Percentiles rank a stretch among this genome's conserved stretches.
These are phyloP conservation scores for Starmerella roubikii DNA, from an alignment of 805 yeast genomes.

Conservation along the genomic window DNA sequence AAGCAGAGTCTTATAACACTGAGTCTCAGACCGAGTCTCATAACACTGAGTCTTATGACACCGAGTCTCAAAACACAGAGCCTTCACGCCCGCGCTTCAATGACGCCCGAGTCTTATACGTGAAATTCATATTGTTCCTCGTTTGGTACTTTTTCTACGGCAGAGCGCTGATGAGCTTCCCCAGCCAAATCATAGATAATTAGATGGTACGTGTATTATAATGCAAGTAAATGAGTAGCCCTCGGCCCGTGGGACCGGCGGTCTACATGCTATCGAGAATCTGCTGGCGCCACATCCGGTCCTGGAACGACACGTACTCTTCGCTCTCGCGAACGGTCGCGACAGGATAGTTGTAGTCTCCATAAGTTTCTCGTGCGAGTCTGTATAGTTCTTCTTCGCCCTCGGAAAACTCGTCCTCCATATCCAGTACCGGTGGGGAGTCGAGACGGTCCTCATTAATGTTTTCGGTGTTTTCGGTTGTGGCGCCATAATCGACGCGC, in stretches of 20 bases:
- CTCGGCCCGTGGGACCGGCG: not conserved
- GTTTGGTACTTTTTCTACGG: too few relatives aligned
- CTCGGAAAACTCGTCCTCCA: constrained; percentile 16
- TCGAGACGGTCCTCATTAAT: not conserved
- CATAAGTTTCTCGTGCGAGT: constrained; percentile 27
- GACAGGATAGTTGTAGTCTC: constrained; percentile 33
- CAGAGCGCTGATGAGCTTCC: too few relatives aligned
- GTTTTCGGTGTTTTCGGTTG: not conserved
- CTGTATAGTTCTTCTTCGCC: constrained; percentile 26
- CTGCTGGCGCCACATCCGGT: constrained; percentile 12
- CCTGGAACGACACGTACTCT: constrained; percentile 18
- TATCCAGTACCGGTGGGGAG: not conserved
- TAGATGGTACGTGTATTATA: not conserved
- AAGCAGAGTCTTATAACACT: too few relatives aligned
- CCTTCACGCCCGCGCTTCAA: too few relatives aligned
- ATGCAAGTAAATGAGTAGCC: not conserved
- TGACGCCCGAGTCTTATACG: too few relatives aligned
- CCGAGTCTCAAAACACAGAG: too few relatives aligned
- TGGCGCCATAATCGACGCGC: constrained; percentile 2
- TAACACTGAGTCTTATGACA: too few relatives aligned
- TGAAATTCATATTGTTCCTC: too few relatives aligned
- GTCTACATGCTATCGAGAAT: constrained; percentile 2
- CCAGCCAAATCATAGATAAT: too few relatives aligned
- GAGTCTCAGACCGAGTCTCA: too few relatives aligned
- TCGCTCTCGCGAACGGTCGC: constrained; percentile 25